Conservation (phyloP, 2,329 filamentous ascomycete species). For the Monosporascus sp. region DNA sequence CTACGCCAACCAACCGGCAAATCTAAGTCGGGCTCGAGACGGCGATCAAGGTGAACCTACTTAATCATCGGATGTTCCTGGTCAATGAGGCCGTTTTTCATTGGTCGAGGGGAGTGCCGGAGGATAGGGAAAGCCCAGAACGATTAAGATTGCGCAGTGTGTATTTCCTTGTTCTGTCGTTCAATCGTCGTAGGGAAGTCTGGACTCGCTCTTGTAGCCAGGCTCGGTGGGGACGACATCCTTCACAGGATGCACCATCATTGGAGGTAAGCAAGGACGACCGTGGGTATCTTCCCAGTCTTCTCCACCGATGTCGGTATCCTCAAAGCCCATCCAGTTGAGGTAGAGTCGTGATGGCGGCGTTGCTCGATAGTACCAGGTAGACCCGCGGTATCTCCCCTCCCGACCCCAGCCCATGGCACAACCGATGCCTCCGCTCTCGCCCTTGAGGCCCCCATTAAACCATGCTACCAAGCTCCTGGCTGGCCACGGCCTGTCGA, state of each 20-base stretch:
- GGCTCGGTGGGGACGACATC: constrained; percentile 46
- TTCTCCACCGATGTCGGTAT: constrained; percentile 47
- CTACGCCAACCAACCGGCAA: too few species aligned
- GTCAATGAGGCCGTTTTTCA: too few species aligned
- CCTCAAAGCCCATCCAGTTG: constrained; percentile 58
- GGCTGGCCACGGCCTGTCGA: constrained; percentile 66
- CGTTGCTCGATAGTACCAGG: constrained; percentile 56
- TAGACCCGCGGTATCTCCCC: constrained; percentile 50
- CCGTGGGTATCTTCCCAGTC: constrained; percentile 53
- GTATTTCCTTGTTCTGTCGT: too few species aligned
- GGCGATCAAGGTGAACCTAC: too few species aligned
- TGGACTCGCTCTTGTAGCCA: constrained; percentile 36
- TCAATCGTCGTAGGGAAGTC: constrained; percentile 28
- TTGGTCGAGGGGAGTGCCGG: too few species aligned
- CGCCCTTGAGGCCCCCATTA: constrained; percentile 52
- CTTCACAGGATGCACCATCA: constrained; percentile 57
- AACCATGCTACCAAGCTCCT: constrained; percentile 52
- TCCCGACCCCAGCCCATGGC: constrained; percentile 57
- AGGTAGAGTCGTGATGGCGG: constrained; percentile 55
- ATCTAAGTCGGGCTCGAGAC: too few species aligned
- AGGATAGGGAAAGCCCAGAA: too few species aligned
- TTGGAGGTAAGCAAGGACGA: constrained; percentile 52
- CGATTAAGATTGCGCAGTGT: too few species aligned
- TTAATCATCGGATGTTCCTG: too few species aligned
- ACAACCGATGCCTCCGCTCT: constrained; percentile 48